Evolutionary conservation across 352 stramenopile species (phyloP), one percentile per base, ranked within the genome.

Genomic region (Globisporangium spinosum): DNA sequence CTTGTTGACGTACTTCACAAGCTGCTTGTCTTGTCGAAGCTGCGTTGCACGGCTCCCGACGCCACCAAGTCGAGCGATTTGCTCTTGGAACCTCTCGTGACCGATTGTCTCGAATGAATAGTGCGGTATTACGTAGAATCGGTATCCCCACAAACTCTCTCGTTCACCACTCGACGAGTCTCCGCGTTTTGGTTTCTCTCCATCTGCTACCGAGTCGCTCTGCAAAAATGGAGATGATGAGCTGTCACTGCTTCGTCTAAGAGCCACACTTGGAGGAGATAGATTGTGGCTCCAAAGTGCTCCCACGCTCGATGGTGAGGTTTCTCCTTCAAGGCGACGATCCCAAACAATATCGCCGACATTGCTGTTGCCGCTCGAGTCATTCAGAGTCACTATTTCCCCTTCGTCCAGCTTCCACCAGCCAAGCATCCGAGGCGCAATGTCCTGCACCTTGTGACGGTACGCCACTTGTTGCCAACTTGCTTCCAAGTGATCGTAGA

Each of bases 1-100:
- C 47, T 90, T 85, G 74, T 94, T 94, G 22, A 91, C 75, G 64
- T 87, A 94, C 63, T 90, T 85, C 58, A 91, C 78, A 3, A 94
- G 45, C 40, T 94, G 81, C 12, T 84, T 74, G 64, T 93, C 82
- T 40, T 90, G 73, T 1, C 80, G 80, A 2, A 71, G 67, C 40
- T 77, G 45, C 12, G 73, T 59, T 23, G 43, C 6, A 3, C 66
- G 70, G n/a, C 29, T 51, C 1, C 22, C 49, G 12, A 38, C 61
- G 15, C 75, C 74, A 45, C 62, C 45, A 45, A 77, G 76, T 27
- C 65, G 70, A 22, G 77, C 35, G 3, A 68, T 64, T 15, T 76
- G 71, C 13, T 80, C 76, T 35, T 79, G 68, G 40, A 92, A 89
- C 12, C 72, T 73, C 17, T 78, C 62, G 10, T 83, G 80, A 15